Base-by-base conservation (phyloP, 106 monocot genomes). In the Phalaenopsis equestris region DNA sequence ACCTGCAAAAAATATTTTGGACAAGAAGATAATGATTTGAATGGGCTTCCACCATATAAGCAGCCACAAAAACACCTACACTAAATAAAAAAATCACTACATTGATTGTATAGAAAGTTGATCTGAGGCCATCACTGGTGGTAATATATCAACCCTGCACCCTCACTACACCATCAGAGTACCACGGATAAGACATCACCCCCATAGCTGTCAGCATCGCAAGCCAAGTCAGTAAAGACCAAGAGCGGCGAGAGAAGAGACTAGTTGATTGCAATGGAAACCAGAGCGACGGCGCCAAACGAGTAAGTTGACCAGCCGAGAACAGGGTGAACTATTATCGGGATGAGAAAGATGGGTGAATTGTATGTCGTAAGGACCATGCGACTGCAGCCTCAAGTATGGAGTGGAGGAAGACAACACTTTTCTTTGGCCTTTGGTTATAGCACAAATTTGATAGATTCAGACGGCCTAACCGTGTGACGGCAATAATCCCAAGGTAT, bases 141-240 rank as follows among this genome's bases (percentile, higher is more conserved):
- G 30, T 30, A 30, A 30, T 30, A 30, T 30, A 57, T 86, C 96
- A 93, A 93, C 24, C 86, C 41, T 52, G 91, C 80, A 1, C 96
- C 68, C 96, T 84, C 6, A 89, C 85, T 14, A 96, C 81, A 18
- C 96, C 96, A 78, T 89, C 81, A 0, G 91, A 77, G 77, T 96
- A 93, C 96, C 93, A 96, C 3, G 96, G 96, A 68, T 48, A 89
- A 38, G 91, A 89, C 93, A 93, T 89, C 75, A 91, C 96, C 11
- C 52, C 56, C 16, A 96, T 82, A 1, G 84, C 75, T 24, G 93
- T 93, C 0, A 84, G 1, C 5, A 96, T 78, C 7, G 73, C 91
- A 30, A 30, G 30, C 30, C 30, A 30, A 30, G 30, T 0, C 30
- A 0, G 30, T 30, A 30, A 30, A 30, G 30, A 30, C 30, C 30